Base-by-base conservation (phyloP, 1,139 yeast genomes). In the Zygosaccharomyces sapae region DNA sequence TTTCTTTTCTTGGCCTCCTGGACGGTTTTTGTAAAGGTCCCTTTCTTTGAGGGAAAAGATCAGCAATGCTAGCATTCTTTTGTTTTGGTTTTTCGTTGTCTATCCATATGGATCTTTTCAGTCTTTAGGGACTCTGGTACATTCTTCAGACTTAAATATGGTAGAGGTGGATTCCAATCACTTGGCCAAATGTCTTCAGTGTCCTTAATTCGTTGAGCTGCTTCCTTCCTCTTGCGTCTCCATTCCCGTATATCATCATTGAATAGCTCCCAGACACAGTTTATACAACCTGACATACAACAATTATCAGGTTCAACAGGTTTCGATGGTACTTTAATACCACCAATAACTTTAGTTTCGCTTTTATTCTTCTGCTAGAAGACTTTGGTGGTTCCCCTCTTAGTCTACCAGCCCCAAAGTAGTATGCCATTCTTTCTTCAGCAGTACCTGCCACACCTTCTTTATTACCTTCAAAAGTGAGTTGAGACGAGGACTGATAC, bases 211-310 rank as follows among this genome's bases (percentile, higher is more conserved):
- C 68, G 69, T n/a, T 66, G 50, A 0, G 84, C 86, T 0, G 96
- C 97, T 50, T 72, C 65, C 41, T 68, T 67, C 30, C 95, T 72
- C 57, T 74, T 69, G 1, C 55, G 63, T 58, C 80, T 79, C 96
- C 96, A 92, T 24, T 87, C 89, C 54, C 80, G 82, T 43, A 90
- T 61, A 63, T 92, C 97, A 46, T 90, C 97, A 56, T 85, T 83
- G 65, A 80, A 92, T 48, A 86, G 70, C 58, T 90, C 97, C 97
- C 97, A 92, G 1, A 92, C 97, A 67, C 98, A 92, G 66, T 90
- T 87, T 35, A 88, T 81, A 66, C 98, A 92, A 1, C 98, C 98
- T 54, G 95, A 83, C 96, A 89, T 89, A 66, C 98, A 92, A 66
- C 98, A 92, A 65, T 90, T 89, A 59, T 89, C 95, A 2, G 97